Percentiles rank a stretch among this genome's conserved stretches.
phyloP scores from a whole-genome alignment of 306 rosid species.

The Pueraria montana region DNA sequence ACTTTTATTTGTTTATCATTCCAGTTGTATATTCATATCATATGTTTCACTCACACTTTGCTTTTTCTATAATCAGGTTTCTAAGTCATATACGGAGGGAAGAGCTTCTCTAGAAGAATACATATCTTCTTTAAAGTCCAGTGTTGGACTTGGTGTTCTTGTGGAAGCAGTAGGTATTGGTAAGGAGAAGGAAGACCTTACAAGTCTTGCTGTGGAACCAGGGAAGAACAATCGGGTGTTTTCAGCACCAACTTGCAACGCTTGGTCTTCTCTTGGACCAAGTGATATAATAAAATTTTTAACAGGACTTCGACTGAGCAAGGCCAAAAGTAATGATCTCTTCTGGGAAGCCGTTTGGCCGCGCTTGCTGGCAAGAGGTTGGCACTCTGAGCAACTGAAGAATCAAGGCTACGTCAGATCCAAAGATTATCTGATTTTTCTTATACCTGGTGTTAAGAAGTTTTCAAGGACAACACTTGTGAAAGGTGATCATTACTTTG shows the following conservation, averaged over 20 bases:
- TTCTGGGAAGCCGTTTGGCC: conserved; percentile 61
- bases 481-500: conserved; percentile 73
- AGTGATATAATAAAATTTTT: conserved; percentile 63
- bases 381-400: conserved; percentile 86
- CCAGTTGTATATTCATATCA: neutral
- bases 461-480: conserved; percentile 12
- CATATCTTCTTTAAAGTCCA: conserved; percentile 63
- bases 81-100: conserved; percentile 69
- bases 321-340: conserved; percentile 71
- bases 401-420: conserved; percentile 63
- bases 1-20: conserved; percentile 4
- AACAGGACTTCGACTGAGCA: conserved; percentile 75
- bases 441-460: conserved; percentile 72
- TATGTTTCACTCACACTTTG: conserved; percentile 29
- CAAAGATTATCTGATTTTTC: conserved; percentile 69
- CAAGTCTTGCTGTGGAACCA: conserved; percentile 63
- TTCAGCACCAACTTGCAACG: conserved; percentile 56
- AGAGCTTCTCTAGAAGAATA: conserved; percentile 68
- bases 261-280: conserved; percentile 69
- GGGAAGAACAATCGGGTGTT: conserved; percentile 57
- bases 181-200: conserved; percentile 72
- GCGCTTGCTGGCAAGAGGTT: conserved; percentile 58
- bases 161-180: conserved; percentile 77
- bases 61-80: conserved; percentile 58
- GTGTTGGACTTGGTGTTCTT: conserved; percentile 64